Base-by-base conservation (phyloP, 2,329 filamentous ascomycete genomes). In the Neofusicoccum sp. region DNA sequence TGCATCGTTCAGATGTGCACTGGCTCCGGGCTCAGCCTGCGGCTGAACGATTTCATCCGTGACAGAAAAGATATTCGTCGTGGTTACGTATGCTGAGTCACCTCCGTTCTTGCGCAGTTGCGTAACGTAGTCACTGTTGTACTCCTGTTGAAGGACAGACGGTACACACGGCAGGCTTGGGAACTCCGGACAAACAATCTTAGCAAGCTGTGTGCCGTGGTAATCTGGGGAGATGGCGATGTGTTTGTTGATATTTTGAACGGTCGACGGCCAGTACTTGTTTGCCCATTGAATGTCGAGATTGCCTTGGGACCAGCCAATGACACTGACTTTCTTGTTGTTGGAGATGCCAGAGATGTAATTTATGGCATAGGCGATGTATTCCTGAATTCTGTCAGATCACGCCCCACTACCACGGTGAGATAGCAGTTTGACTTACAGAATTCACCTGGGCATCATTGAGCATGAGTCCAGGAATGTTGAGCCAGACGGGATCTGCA, bases 361-460 rank as follows among this genome's bases (percentile, higher is more conserved):
- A 71, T 85, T 82, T 62, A 85, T 80, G 4, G 83, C 82, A 67
- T 86, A 85, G 2, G 82, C 81, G 40, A 84, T 77, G 64, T 82
- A 85, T 67, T 86, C 83, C 3, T 47, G 11, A 12, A 16, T 47
- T 5, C 28, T 24, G 7, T 47, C 9, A 11, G 14, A 14, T 24
- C 31, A 5, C 24, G 14, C 11, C 11, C 30, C 14, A 6, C 16
- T 24, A 24, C 5, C 5, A 6, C 5, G n/a, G 26, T 1, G 6
- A 24, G 40, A 24, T 43, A 24, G 16, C 38, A 20, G 20, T 20
- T 20, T n/a, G 24, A 12, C 44, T 30, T 31, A 47, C 44, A n/a
- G 80, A 71, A 64, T 81, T 85, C 28, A 71, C 63, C 64, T 85
- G 83, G 0, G 75, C 76, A 61, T 86, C 82, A 16, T 64, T 70